These are phyloP conservation scores for Dendrobium catenatum DNA, from an alignment of 106 monocot species.

Conservation along the genomic window DNA sequence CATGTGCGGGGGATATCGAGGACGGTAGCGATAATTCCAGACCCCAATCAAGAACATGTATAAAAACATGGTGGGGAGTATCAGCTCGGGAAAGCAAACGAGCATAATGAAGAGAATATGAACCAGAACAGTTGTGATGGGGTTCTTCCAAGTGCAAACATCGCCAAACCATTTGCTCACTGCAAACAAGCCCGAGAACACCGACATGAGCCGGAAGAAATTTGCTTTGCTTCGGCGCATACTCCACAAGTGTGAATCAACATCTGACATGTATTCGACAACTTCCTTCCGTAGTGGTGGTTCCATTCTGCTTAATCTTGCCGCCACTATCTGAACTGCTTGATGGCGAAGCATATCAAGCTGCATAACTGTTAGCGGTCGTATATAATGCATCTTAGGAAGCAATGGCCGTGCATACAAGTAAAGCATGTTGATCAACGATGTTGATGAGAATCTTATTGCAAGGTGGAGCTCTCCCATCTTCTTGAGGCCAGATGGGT, in stretches of 20 bases:
- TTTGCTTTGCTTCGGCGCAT: slow-evolving; percentile 38
- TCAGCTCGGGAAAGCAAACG: slow-evolving; percentile 34
- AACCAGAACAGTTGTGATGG: slow-evolving; percentile 26
- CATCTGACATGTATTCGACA: slow-evolving; percentile 36
- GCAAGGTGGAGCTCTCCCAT: slow-evolving; percentile 41
- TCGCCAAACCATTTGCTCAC: slow-evolving; percentile 36
- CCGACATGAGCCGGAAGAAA: slow-evolving; percentile 40
- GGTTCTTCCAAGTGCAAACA: slow-evolving; percentile 37
- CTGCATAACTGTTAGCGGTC: slow-evolving; percentile 35
- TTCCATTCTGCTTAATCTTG: slow-evolving; percentile 34
- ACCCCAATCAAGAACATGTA: slow-evolving; percentile 40
- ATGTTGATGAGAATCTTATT: slow-evolving; percentile 32
- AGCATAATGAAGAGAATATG: slow-evolving; percentile 30
- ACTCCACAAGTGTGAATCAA: slow-evolving; percentile 35
- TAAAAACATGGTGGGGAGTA: slow-evolving; percentile 29
- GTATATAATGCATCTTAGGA: slow-evolving; percentile 34
- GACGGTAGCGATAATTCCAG: slow-evolving; percentile 34
- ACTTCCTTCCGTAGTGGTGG: slow-evolving; percentile 30
- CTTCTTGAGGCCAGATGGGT: slow-evolving; percentile 26
- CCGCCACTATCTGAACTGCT: slow-evolving; percentile 36
- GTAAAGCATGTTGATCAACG: slow-evolving; percentile 32
- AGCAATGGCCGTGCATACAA: slow-evolving; percentile 25
- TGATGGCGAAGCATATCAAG: slow-evolving; percentile 37
- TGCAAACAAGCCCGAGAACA: slow-evolving; percentile 28
- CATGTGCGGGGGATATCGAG: slow-evolving; percentile 30